Conservation (phyloP, 192 early-diverging fungal species). For the Coemansia sp. region DNA sequence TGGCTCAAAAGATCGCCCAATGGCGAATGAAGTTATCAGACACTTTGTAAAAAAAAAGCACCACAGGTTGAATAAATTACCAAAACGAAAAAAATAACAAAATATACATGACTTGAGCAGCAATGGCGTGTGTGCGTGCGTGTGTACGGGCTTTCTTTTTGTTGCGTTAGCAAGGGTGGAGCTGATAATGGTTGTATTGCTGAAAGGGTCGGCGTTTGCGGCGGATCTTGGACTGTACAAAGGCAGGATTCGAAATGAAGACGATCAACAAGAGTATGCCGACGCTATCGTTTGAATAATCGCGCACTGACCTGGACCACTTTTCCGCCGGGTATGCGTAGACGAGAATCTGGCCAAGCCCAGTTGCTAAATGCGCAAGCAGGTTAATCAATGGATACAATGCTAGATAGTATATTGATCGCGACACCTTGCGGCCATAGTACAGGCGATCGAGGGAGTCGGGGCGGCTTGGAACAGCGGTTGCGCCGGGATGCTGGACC, state of each 20-base stretch:
- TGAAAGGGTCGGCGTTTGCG: conserved; percentile 21
- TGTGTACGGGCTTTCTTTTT: not conserved
- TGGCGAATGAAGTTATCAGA: conserved; percentile 41
- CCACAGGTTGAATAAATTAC: not conserved
- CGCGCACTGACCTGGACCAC: conserved; percentile 50
- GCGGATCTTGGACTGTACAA: conserved; percentile 47
- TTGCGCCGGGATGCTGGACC: not conserved
- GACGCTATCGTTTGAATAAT: conserved; percentile 56
- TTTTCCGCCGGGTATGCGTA: conserved; percentile 46
- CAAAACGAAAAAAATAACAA: not conserved
- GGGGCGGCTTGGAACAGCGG: conserved; percentile 26
- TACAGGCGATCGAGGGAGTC: conserved; percentile 54
- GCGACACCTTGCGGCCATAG: conserved; percentile 56
- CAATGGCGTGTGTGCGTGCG: not conserved
- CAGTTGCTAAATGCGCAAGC: conserved; percentile 48
- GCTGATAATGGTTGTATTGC: not conserved
- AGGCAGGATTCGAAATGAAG: conserved; percentile 56
- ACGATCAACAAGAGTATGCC: conserved; percentile 52
- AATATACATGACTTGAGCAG: not conserved
- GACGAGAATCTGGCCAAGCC: conserved; percentile 50
- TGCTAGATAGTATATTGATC: conserved; percentile 55
- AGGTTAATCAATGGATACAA: conserved; percentile 55
- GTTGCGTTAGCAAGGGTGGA: not conserved
- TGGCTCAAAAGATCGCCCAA: conserved; percentile 41
- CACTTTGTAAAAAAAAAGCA: not conserved